Conservation (phyloP, 768 basidiomycete genomes). For the Pholiota microspora region DNA sequence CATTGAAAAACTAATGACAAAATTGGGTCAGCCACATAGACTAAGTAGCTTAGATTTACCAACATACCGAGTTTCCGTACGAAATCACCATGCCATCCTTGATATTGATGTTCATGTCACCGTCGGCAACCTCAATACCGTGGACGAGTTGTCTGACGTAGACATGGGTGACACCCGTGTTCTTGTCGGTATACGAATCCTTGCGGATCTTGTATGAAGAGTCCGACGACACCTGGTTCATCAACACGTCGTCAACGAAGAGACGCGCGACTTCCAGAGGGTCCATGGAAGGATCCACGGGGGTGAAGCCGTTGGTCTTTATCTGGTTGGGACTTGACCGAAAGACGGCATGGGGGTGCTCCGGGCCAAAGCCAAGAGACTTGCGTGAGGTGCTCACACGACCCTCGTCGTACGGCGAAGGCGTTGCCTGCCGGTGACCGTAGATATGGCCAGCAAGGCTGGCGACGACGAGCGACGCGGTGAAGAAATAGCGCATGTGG, state of each 20-base stretch:
- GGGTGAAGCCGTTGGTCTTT: slow-evolving; percentile 38
- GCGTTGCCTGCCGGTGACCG: slow-evolving; percentile 35
- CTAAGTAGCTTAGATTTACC: neutral
- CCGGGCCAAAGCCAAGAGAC: slow-evolving; percentile 87
- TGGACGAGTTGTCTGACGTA: slow-evolving; percentile 84
- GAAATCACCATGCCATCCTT: slow-evolving; percentile 81
- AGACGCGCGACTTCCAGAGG: slow-evolving; percentile 60
- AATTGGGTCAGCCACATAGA: slow-evolving; percentile 7
- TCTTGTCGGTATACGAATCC: slow-evolving; percentile 85
- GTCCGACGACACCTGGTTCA: slow-evolving; percentile 32
- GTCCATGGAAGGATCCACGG: slow-evolving; percentile 37
- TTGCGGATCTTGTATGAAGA: slow-evolving; percentile 61
- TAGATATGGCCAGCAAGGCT: slow-evolving; percentile 57
- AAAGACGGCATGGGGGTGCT: slow-evolving; percentile 71
- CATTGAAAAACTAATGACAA: slow-evolving; percentile 69
- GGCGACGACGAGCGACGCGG: slow-evolving; percentile 58
- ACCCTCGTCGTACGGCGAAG: slow-evolving; percentile 25
- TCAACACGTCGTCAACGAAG: slow-evolving; percentile 55
- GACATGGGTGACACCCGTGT: slow-evolving; percentile 85
- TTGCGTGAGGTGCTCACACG: slow-evolving; percentile 63
- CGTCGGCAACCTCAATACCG: slow-evolving; percentile 86
- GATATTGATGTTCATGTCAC: slow-evolving; percentile 92
- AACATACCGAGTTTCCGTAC: slow-evolving; percentile 81
- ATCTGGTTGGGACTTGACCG: slow-evolving; percentile 47
- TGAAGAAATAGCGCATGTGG: slow-evolving; percentile 63